Conservation (phyloP, 495 filamentous ascomycete species). For the Neurospora intermedia region DNA sequence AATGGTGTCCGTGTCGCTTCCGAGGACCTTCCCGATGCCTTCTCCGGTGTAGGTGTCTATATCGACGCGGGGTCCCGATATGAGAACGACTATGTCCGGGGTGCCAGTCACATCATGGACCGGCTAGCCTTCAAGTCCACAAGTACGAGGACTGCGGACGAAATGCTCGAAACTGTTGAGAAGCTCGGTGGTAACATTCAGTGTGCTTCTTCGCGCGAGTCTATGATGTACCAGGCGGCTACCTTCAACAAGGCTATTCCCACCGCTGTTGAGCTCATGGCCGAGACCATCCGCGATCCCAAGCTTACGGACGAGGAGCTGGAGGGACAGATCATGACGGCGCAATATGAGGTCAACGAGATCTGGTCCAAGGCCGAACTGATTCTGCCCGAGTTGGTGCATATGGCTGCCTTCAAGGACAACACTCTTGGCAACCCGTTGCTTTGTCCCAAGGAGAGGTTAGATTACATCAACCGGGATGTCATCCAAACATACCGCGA, state of each 20-base stretch:
- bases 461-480: slow-evolving; percentile 62
- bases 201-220: slow-evolving; percentile 89
- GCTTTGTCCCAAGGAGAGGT: slow-evolving; percentile 76
- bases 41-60: slow-evolving; percentile 92
- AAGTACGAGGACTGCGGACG: slow-evolving; percentile 54
- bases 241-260: slow-evolving; percentile 93
- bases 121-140: slow-evolving; percentile 95
- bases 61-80: slow-evolving; percentile 94
- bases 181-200: slow-evolving; percentile 89
- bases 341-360: slow-evolving; percentile 89
- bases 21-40: slow-evolving; percentile 89
- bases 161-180: slow-evolving; percentile 81
- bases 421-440: slow-evolving; percentile 94
- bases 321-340: slow-evolving; percentile 72
- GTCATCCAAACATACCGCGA: slow-evolving; percentile 71
- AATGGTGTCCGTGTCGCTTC: slow-evolving; percentile 95
- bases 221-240: slow-evolving; percentile 96
- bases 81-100: slow-evolving; percentile 74
- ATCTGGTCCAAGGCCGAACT: slow-evolving; percentile 97
- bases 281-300: slow-evolving; percentile 88
- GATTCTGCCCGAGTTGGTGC: slow-evolving; percentile 88
- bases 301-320: slow-evolving; percentile 87
- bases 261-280: slow-evolving; percentile 71
- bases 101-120: slow-evolving; percentile 94
- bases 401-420: slow-evolving; percentile 87